Percentiles rank a stretch among this genome's conserved stretches.
These are phyloP conservation scores for Thinopyrum obtusiflorum DNA, from an alignment of 202 grass and related monocot species.

Conservation along the genomic window DNA sequence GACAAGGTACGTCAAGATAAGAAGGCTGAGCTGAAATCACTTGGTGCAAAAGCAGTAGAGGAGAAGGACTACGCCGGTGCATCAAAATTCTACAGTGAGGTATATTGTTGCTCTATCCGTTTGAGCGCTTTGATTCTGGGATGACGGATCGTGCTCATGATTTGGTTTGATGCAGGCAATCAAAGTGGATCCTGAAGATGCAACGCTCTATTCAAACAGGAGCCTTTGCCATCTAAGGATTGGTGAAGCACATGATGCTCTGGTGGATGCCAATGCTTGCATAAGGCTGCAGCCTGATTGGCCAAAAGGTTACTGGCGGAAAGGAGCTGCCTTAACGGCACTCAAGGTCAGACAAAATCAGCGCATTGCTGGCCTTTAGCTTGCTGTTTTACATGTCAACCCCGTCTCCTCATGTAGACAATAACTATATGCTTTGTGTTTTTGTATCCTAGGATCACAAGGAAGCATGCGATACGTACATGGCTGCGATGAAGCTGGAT, in stretches of 20 bases:
- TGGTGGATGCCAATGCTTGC: neutral
- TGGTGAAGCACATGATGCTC: neutral
- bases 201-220: slow-evolving; percentile 14
- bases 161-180: slow-evolving; percentile 17
- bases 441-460: slow-evolving; percentile 19
- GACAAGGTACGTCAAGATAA: neutral
- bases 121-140: neutral
- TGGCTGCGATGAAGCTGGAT: slow-evolving; percentile 27
- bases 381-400: neutral
- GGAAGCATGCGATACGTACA: slow-evolving; percentile 15
- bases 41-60: slow-evolving; percentile 14
- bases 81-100: slow-evolving; percentile 1
- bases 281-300: neutral
- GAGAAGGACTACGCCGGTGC: slow-evolving; percentile 2
- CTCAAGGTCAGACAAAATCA: neutral
- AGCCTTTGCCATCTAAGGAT: neutral
- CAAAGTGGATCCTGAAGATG: neutral
- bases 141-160: neutral
- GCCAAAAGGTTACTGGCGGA: slow-evolving; percentile 17
- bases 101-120: neutral
- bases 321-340: neutral
- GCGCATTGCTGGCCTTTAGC: neutral
- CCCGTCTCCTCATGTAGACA: neutral
- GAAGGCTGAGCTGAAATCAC: slow-evolving; percentile 3
- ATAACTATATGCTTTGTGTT: neutral